A percentile compares a stretch with the other conserved stretches of the same genome.
phyloP scores from a whole-genome alignment of 768 basidiomycete species.

The Cyclocybe aegerita region DNA sequence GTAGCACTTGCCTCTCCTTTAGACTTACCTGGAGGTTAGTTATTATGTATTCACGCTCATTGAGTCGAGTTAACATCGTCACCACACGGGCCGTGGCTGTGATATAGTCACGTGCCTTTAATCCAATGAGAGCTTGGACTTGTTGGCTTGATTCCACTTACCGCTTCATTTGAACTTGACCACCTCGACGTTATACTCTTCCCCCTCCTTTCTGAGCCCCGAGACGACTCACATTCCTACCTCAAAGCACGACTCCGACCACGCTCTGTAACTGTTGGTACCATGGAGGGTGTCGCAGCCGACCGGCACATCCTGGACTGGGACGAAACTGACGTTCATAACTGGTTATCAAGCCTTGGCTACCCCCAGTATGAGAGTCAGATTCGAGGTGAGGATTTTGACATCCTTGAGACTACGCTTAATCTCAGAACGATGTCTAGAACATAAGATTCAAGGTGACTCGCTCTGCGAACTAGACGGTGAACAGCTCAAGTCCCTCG shows the following conservation, averaged over 20 bases:
- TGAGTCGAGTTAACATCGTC: too few relatives aligned
- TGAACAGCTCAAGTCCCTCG: constrained; percentile 84
- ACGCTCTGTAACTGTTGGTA: background rate
- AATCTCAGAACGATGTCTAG: constrained; percentile 26
- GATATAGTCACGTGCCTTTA: background rate
- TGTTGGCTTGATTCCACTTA: background rate
- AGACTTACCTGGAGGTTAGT: too few relatives aligned
- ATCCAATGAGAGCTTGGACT: background rate
- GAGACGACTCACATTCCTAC: background rate
- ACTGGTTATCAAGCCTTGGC: constrained; percentile 76
- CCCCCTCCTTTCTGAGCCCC: background rate
- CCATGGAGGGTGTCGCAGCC: constrained; percentile 34
- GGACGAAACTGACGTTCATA: constrained; percentile 77
- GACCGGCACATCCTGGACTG: constrained; percentile 56
- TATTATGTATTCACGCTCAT: too few relatives aligned
- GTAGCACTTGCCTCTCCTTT: too few relatives aligned
- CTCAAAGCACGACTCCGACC: background rate
- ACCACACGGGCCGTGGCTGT: background rate
- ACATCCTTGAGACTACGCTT: background rate
- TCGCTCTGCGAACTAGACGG: constrained; percentile 81
- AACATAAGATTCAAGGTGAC: constrained; percentile 92
- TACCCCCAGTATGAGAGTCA: constrained; percentile 83
- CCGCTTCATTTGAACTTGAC: background rate
- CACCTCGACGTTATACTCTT: background rate
- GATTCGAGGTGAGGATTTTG: constrained; percentile 62